phyloP scores from a whole-genome alignment of 2,329 filamentous ascomycete species.

The Zymoseptoria passerinii region DNA sequence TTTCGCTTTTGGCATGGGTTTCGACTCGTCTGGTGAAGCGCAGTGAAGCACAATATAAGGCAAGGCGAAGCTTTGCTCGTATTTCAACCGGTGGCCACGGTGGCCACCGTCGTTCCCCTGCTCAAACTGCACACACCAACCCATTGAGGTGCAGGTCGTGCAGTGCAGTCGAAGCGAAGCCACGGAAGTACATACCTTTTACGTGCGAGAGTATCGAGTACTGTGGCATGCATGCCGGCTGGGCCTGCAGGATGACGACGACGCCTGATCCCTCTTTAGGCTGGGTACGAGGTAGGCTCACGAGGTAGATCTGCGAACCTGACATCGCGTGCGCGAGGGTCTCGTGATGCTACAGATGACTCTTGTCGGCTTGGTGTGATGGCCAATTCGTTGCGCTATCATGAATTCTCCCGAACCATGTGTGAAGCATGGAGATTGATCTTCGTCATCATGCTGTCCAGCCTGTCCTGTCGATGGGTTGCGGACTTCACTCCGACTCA shows the following conservation, averaged over 20 bases:
- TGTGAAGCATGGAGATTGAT: no score
- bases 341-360: background rate
- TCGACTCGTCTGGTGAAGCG: background rate
- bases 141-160: no score
- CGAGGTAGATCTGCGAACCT: background rate
- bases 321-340: background rate
- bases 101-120: no score
- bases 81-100: background rate
- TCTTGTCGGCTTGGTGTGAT: background rate
- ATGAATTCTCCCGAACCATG: no score
- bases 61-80: background rate
- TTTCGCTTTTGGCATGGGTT: background rate
- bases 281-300: no score
- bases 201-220: background rate
- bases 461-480: no score
- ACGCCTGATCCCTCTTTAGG: background rate
- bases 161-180: background rate
- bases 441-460: no score
- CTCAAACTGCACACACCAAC: no score
- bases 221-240: background rate
- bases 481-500: no score
- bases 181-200: background rate
- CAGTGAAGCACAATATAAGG: background rate
- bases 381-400: no score
- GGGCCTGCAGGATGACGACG: background rate